phyloP scores from a whole-genome alignment of 1,139 yeast species.

The Torulaspora pretoriensis region DNA sequence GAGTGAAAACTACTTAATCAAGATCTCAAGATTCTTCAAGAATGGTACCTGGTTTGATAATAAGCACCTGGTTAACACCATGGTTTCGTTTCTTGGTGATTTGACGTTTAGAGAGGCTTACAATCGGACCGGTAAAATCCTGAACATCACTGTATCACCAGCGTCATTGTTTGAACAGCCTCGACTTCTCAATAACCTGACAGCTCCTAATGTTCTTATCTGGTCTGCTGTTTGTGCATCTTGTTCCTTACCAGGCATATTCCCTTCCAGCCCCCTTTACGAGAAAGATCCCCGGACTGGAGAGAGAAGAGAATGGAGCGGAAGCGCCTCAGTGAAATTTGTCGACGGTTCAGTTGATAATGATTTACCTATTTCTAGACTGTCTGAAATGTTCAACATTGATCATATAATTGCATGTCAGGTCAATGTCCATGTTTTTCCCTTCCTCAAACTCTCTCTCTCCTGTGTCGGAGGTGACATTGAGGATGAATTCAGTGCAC shows the following conservation, averaged over 20 bases:
- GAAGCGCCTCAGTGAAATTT: constrained; percentile 65
- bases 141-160: constrained; percentile 88
- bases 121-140: constrained; percentile 75
- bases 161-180: constrained; percentile 80
- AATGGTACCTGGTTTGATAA: constrained; percentile 86
- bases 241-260: constrained; percentile 88
- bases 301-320: constrained; percentile 60
- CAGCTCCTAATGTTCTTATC: constrained; percentile 90
- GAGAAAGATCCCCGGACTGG: constrained; percentile 77
- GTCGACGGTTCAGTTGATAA: constrained; percentile 96
- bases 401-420: constrained; percentile 96
- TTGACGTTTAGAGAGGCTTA: constrained; percentile 93
- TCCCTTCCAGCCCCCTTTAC: constrained; percentile 78
- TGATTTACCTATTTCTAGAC: constrained; percentile 82
- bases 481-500: constrained; percentile 57
- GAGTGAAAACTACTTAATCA: constrained; percentile 43
- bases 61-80: constrained; percentile 63
- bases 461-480: constrained; percentile 67
- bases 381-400: constrained; percentile 94
- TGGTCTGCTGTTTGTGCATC: constrained; percentile 98
- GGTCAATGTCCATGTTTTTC: constrained; percentile 94
- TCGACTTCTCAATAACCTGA: constrained; percentile 75
- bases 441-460: constrained; percentile 65
- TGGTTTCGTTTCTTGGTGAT: constrained; percentile 81
- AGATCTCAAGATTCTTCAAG: constrained; percentile 45